Evolutionary conservation across 1,284 basidiomycete genomes (phyloP).

Genomic region (Malassezia vespertilionis): DNA sequence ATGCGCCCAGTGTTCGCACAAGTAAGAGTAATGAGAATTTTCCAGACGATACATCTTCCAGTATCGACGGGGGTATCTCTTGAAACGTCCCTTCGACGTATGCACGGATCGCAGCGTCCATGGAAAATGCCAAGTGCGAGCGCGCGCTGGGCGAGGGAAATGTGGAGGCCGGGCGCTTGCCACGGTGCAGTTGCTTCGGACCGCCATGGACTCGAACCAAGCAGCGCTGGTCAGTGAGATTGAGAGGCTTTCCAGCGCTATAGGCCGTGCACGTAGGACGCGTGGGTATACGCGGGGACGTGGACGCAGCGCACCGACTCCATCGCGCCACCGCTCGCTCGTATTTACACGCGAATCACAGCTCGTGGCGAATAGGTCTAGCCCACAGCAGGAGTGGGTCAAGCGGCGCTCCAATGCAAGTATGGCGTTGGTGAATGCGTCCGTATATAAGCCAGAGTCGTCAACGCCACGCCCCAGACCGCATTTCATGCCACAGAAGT

Average conservation of each 20-base stretch:
- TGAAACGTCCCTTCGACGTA: constrained; percentile 27
- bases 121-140: constrained; percentile 2
- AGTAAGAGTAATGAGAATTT: constrained; percentile 56
- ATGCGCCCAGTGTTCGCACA: constrained; percentile 76
- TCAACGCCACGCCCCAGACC: not conserved
- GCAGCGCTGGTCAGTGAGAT: too few relatives aligned
- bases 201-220: too few relatives aligned
- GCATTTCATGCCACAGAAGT: constrained; percentile 2
- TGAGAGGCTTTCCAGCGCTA: too few relatives aligned
- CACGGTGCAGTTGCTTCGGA: too few relatives aligned
- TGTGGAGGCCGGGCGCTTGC: too few relatives aligned
- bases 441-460: constrained; percentile 5
- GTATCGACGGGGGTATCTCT: constrained; percentile 24
- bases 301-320: constrained; percentile 14
- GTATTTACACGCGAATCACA: constrained; percentile 15
- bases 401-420: constrained; percentile 34
- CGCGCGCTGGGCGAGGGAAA: too few relatives aligned
- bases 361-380: not conserved
- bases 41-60: constrained; percentile 21
- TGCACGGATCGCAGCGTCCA: constrained; percentile 21
- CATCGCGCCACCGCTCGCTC: constrained; percentile 6
- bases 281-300: constrained; percentile 7
- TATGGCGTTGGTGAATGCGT: constrained; percentile 32
- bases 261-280: too few relatives aligned
- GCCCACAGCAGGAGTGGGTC: constrained; percentile 22